Conservation (phyloP, 2,329 filamentous ascomycete species). For the Fusarium nelsonii region DNA sequence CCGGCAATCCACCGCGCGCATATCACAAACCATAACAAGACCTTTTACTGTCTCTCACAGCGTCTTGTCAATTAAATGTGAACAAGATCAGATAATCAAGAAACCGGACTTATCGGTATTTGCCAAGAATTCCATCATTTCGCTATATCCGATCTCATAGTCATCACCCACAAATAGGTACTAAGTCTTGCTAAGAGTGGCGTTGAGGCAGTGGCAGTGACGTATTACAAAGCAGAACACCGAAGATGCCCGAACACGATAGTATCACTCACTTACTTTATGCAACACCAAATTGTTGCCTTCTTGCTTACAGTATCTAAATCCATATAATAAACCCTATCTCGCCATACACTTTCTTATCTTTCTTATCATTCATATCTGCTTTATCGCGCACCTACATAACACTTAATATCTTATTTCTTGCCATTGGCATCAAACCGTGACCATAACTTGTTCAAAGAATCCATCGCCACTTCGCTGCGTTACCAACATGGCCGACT, state of each 20-base stretch:
- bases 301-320: conserved; percentile 5
- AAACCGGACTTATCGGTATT: conserved; percentile 19
- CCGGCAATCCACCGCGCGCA: not conserved
- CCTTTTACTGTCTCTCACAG: not conserved
- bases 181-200: conserved; percentile 3
- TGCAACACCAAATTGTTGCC: conserved; percentile 1
- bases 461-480: conserved; percentile 30
- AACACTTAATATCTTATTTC: not conserved
- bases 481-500: conserved; percentile 33
- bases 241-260: conserved; percentile 47
- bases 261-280: conserved; percentile 5
- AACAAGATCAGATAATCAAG: not conserved
- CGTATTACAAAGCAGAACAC: conserved; percentile 59
- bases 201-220: conserved; percentile 47
- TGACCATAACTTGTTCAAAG: conserved; percentile 16
- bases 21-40: not conserved
- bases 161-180: not conserved
- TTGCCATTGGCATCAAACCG: conserved; percentile 18
- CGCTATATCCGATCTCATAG: conserved; percentile 4
- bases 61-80: accelerated
- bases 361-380: conserved; percentile 16
- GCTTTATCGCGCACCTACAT: not conserved
- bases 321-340: conserved; percentile 7
- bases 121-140: not conserved
- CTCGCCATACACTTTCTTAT: not conserved